These are phyloP conservation scores for Didymella pinodella DNA, from an alignment of 2,329 filamentous ascomycete species.

Conservation along the genomic window DNA sequence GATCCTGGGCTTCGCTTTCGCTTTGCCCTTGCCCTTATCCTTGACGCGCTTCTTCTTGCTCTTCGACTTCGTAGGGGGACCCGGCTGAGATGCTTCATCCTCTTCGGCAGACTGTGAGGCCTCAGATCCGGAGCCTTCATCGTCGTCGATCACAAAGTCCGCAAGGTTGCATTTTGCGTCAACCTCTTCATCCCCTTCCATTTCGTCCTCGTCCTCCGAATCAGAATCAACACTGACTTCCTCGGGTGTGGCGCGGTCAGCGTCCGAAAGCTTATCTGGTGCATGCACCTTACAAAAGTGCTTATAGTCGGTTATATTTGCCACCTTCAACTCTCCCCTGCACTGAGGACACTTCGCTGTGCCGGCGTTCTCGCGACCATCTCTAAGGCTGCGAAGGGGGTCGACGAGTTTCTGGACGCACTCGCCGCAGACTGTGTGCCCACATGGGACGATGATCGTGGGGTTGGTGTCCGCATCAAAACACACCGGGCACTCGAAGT, in stretches of 20 bases:
- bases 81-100: conserved; percentile 21
- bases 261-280: conserved; percentile 57
- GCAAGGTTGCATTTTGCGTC: conserved; percentile 52
- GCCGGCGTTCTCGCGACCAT: conserved; percentile 63
- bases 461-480: conserved; percentile 78
- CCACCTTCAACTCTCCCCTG: conserved; percentile 70
- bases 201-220: conserved; percentile 50
- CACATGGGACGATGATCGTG: conserved; percentile 81
- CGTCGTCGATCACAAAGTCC: conserved; percentile 65
- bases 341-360: conserved; percentile 78
- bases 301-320: conserved; percentile 75
- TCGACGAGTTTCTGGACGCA: conserved; percentile 76
- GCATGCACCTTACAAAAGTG: conserved; percentile 78
- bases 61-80: conserved; percentile 45
- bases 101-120: conserved; percentile 7
- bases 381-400: conserved; percentile 63
- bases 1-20: conserved; percentile 46
- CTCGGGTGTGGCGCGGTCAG: conserved; percentile 22
- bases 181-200: conserved; percentile 50
- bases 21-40: conserved; percentile 57
- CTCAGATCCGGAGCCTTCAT: conserved; percentile 41
- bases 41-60: conserved; percentile 41
- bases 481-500: conserved; percentile 83
- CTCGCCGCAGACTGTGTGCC: conserved; percentile 79
- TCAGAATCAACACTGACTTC: conserved; percentile 34